Conservation (phyloP, 306 rosid genomes). For the Trifolium subterraneum region DNA sequence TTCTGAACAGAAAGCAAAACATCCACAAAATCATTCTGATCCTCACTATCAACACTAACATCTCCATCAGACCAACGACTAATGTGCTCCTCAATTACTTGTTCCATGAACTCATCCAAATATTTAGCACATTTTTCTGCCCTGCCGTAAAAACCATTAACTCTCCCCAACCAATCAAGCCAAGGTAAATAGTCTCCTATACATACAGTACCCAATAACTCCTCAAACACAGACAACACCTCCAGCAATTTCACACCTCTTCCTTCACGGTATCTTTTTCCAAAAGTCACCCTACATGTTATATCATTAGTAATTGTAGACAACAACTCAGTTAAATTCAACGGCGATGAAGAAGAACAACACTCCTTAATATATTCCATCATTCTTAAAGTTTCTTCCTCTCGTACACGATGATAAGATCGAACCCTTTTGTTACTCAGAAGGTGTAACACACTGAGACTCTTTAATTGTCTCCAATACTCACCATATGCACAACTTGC, state of each 20-base stretch:
- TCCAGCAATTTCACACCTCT: neutral
- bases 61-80: neutral
- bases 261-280: neutral
- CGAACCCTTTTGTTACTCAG: slow-evolving; percentile 31
- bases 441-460: slow-evolving; percentile 31
- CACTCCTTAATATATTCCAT: neutral
- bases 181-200: neutral
- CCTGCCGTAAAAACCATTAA: neutral
- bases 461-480: slow-evolving; percentile 26
- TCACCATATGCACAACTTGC: neutral
- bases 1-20: neutral
- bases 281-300: neutral
- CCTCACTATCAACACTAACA: neutral
- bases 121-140: neutral
- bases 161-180: neutral
- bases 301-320: neutral
- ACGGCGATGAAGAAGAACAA: neutral
- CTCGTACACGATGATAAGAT: neutral
- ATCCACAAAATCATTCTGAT: neutral
- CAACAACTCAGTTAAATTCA: neutral
- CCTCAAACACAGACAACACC: neutral
- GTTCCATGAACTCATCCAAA: neutral
- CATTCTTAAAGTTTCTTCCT: neutral
- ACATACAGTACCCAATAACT: neutral
- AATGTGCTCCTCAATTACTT: neutral